Base-by-base conservation (phyloP, 352 stramenopile genomes). In the Aphanomyces stellatus region DNA sequence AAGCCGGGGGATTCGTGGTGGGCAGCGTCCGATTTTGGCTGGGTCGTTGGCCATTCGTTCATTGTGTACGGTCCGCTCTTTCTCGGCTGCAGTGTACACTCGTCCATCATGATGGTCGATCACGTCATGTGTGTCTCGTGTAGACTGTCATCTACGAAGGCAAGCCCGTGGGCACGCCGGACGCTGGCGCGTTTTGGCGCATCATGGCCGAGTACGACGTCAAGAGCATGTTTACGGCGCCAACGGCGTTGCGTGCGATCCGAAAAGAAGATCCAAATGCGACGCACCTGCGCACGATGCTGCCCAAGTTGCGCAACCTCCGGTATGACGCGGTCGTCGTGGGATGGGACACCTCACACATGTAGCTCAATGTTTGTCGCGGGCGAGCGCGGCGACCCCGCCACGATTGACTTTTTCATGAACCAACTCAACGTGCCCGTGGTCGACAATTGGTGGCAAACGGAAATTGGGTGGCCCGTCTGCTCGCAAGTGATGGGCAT, bases 371-470 rank as follows among this genome's bases (percentile, higher is more conserved):
- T 96, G 53, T 96, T 96, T 62, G 76, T 96, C 4, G 90, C 90
- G 22, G 90, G 90, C 33, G 90, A 97, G 68, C 79, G 88, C 41
- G 82, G 76, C 27, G 88, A 97, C 66, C 88, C 88, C 1, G 90
- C 92, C 56, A 96, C 88, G 24, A 78, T 96, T 42, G 82, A 84
- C 41, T 93, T 88, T 69, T 89, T 88, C 65, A 80, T 78, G 8
- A 64, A 88, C 25, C 53, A 82, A 35, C 72, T 91, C 63, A 71
- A 76, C 15, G 75, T 88, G 1, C 79, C 77, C 24, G 46, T 93
- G 10, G 77, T 95, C 28, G 89, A 97, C 73, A 85, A 97, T 71
- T 97, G 85, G 78, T 97, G 91, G 91, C 87, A 97, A 72, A 97
- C 90, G 2, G 90, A 97, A 70, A 88, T 88, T 28, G 88, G 87